Evolutionary conservation across 2,329 filamentous ascomycete genomes (phyloP), one percentile per base, ranked within the genome.

Genomic region (Clathrospora elynae): DNA sequence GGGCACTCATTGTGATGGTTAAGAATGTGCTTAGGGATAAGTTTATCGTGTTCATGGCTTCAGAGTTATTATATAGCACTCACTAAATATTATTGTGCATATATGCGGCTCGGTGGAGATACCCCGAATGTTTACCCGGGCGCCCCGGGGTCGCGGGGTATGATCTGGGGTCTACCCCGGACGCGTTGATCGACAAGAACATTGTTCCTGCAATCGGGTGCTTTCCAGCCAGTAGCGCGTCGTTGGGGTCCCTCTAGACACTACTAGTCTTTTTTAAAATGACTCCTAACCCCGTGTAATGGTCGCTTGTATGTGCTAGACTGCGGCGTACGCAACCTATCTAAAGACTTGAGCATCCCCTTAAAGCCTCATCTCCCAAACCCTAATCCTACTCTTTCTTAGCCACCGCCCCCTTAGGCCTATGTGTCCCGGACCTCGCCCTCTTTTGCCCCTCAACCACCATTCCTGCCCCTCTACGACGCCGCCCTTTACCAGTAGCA

Each of bases 121-220:
- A 36, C 25, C 32, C 57, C 57, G 57, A 60, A 26, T 30, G 12
- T 26, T 41, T 39, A 49, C 44, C 39, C 46, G 47, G 28, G 25
- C 41, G 17, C 29, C 37, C 38, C 38, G 45, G 49, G 42, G 26
- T 36, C 23, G 41, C 35, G 41, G 46, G 44, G 40, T 40, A 28
- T 11, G 3, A 19, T 37, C 32, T 42, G 47, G 39, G 40, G 31
- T 29, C 20, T 11, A 30, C 44, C 48, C 52, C 49, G 43, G 47
- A 42, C 28, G 3, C 35, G 12, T 22, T 33, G 35, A 45, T 34
- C 41, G 37, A 45, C 23, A 33, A 34, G 28, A 41, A 36, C 35
- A 59, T 52, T 60, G 47, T 55, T 58, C 57, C 57, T 59, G 51
- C 55, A 60, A 60, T 60, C 38, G 51, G 48, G 22, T 22, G 42